Evolutionary conservation across 257 asterid species (phyloP).

Genomic region (Solanum habrochaites): DNA sequence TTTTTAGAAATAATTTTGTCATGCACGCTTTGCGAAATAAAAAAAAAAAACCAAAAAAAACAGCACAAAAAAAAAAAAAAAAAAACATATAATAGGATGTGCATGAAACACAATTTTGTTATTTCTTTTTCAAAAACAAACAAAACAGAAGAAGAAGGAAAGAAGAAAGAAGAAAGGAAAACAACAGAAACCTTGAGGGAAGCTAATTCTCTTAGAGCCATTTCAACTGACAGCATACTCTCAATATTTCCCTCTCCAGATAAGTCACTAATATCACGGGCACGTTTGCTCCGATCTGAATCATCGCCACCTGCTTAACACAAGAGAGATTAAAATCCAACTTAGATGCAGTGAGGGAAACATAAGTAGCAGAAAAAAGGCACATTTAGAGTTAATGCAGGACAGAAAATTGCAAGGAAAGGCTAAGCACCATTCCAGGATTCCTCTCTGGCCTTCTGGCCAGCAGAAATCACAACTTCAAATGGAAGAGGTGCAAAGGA

Average conservation of each 20-base stretch:
- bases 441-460: conserved; percentile 91
- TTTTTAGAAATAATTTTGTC: neutral
- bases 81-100: too few species aligned
- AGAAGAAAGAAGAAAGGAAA: neutral
- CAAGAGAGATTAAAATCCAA: conserved; percentile 8
- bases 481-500: conserved; percentile 97
- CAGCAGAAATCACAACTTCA: conserved; percentile 93
- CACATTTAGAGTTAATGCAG: neutral
- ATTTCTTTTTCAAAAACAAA: too few species aligned
- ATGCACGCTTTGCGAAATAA: too few species aligned
- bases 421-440: conserved; percentile 65
- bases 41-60: too few species aligned
- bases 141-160: too few species aligned
- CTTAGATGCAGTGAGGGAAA: conserved; percentile 3
- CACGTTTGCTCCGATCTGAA: conserved; percentile 30
- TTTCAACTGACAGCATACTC: conserved; percentile 98
- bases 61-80: too few species aligned
- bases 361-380: neutral
- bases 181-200: conserved; percentile 65
- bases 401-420: conserved; percentile 1
- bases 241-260: conserved; percentile 98
- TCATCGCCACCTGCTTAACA: conserved; percentile 36
- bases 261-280: conserved; percentile 73
- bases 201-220: conserved; percentile 94
- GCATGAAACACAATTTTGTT: too few species aligned